Percentiles rank a stretch among this genome's conserved stretches.
phyloP scores from a whole-genome alignment of 1,284 basidiomycete genomes.

The Polyporus tsugae region DNA sequence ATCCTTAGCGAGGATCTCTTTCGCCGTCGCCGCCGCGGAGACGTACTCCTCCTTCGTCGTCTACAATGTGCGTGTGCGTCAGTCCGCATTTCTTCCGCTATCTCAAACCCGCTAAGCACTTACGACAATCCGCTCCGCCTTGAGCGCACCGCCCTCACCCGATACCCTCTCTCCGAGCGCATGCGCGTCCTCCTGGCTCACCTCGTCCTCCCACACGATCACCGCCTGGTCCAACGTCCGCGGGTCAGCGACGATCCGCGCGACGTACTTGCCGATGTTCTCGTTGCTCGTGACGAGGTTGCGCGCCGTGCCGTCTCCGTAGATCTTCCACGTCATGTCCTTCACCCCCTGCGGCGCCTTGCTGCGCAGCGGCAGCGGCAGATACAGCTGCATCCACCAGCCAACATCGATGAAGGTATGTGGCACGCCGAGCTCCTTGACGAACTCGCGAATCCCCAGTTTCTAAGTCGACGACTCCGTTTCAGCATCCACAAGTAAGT shows the following conservation, averaged over 20 bases:
- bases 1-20: conserved; percentile 10
- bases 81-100: not conserved
- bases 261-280: conserved; percentile 35
- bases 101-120: not conserved
- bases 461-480: conserved; percentile 25
- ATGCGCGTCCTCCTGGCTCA: conserved; percentile 28
- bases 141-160: conserved; percentile 27
- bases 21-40: not conserved
- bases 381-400: conserved; percentile 39
- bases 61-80: conserved; percentile 8
- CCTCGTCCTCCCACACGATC: conserved; percentile 40
- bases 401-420: conserved; percentile 40
- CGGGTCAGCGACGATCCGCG: conserved; percentile 36
- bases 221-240: conserved; percentile 40
- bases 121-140: conserved; percentile 20
- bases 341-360: not conserved
- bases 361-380: conserved; percentile 24
- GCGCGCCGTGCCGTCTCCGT: conserved; percentile 27
- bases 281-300: conserved; percentile 29
- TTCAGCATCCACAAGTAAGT: not conserved
- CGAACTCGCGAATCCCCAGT: conserved; percentile 30
- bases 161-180: conserved; percentile 28
- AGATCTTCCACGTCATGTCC: conserved; percentile 12
- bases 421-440: conserved; percentile 29
- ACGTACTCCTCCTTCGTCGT: conserved; percentile 23